A percentile compares a stretch with the other conserved stretches of the same genome.
These are phyloP conservation scores for Mycena epipterygia DNA, from an alignment of 768 basidiomycete genomes.

Conservation along the genomic window DNA sequence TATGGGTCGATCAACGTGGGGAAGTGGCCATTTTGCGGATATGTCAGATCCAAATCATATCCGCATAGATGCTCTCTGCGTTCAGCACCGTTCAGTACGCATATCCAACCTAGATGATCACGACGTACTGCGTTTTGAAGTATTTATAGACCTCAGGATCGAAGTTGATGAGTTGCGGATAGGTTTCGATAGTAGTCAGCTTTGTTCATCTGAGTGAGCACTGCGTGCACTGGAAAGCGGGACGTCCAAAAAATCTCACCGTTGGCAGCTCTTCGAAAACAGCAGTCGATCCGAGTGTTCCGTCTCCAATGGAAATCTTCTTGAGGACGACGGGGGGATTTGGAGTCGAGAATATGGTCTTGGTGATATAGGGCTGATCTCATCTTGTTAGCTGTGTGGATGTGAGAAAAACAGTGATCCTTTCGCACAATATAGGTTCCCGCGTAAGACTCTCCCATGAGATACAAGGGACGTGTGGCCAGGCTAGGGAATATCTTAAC, in stretches of 20 bases:
- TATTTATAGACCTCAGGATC: conserved; percentile 75
- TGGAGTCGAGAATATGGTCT: conserved; percentile 72
- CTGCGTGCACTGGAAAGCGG: background rate
- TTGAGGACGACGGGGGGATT: conserved; percentile 78
- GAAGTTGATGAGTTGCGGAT: conserved; percentile 83
- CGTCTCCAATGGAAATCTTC: conserved; percentile 80
- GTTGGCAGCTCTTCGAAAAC: conserved; percentile 68
- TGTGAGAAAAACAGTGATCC: background rate
- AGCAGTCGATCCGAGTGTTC: conserved; percentile 63
- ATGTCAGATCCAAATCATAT: conserved; percentile 75
- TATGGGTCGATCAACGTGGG: conserved; percentile 50
- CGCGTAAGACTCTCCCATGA: conserved; percentile 83
- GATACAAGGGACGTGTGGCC: conserved; percentile 72
- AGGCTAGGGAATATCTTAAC: conserved; percentile 82
- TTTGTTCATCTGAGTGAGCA: conserved; percentile 35
- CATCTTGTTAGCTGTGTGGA: conserved; percentile 5
- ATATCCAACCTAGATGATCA: background rate
- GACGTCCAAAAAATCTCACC: conserved; percentile 44
- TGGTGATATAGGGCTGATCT: conserved; percentile 73
- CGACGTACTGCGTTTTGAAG: conserved; percentile 74
- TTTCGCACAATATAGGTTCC: conserved; percentile 48
- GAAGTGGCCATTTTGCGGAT: conserved; percentile 70
- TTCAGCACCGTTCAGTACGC: background rate
- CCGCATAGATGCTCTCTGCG: conserved; percentile 72
- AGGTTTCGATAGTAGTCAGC: conserved; percentile 74